Evolutionary conservation across 345 rosid genomes (phyloP).

Genomic region (Mallotus nudiflorus): DNA sequence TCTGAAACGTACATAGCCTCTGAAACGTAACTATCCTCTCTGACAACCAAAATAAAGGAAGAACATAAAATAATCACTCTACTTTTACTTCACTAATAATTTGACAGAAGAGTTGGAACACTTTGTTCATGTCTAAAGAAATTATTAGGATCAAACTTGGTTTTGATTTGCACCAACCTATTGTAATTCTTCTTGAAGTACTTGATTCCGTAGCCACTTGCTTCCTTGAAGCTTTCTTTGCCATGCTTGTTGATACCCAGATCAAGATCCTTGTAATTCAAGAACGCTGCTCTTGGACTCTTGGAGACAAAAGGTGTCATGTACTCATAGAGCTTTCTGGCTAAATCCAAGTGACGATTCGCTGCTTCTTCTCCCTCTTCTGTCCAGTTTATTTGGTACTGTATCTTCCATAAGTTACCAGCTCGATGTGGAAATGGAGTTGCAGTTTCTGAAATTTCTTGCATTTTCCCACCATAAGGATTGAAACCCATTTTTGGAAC

Average conservation of each 20-base stretch:
- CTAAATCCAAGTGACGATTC: constrained; percentile 29
- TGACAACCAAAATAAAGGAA: too few species aligned
- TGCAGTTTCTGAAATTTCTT: constrained; percentile 29
- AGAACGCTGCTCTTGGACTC: constrained; percentile 47
- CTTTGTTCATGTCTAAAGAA: too few species aligned
- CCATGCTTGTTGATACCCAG: constrained; percentile 32
- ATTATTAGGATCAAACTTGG: too few species aligned
- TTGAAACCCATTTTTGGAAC: constrained; percentile 26
- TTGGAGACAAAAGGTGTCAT: constrained; percentile 50
- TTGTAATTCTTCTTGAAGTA: constrained; percentile 30
- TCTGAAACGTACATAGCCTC: too few species aligned
- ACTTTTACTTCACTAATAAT: too few species aligned
- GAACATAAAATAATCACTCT: too few species aligned
- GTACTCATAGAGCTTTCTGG: constrained; percentile 38
- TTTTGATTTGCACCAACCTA: too few species aligned
- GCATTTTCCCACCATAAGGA: constrained; percentile 58
- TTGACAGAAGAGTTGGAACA: too few species aligned
- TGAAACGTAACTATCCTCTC: too few species aligned
- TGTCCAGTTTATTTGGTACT: constrained; percentile 35
- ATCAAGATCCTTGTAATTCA: constrained; percentile 61
- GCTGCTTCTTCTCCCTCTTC: constrained; percentile 25
- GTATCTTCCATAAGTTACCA: constrained; percentile 51
- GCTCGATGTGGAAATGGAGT: constrained; percentile 56
- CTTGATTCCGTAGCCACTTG: constrained; percentile 40
- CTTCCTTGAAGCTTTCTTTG: not conserved